phyloP scores from a whole-genome alignment of 768 basidiomycete genomes.

The Daedalea quercina region DNA sequence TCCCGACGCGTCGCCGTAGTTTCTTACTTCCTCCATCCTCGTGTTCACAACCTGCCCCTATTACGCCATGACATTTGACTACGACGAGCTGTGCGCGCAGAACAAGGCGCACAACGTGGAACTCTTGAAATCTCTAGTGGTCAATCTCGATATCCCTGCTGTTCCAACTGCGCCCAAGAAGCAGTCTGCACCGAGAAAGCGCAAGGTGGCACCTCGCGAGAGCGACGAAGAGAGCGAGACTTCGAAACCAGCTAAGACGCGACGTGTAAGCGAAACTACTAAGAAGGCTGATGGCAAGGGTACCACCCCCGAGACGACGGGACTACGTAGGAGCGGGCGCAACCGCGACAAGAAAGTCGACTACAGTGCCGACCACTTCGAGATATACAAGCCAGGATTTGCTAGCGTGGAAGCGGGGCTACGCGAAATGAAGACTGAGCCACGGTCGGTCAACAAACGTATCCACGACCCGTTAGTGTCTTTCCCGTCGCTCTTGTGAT shows the following conservation, averaged over 20 bases:
- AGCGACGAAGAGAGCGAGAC: conserved; percentile 15
- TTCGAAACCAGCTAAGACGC: conserved; percentile 9
- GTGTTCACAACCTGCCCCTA: no score
- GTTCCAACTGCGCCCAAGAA: conserved; percentile 33
- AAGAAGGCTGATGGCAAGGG: conserved; percentile 6
- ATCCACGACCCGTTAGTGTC: conserved; percentile 45
- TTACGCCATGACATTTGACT: conserved; percentile 11
- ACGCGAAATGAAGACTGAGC: conserved; percentile 18
- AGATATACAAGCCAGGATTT: conserved; percentile 7
- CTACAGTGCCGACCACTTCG: conserved; percentile 33
- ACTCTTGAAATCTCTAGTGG: conserved; percentile 35
- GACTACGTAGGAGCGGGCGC: conserved; percentile 60
- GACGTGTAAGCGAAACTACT: conserved; percentile 6
- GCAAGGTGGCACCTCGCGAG: conserved; percentile 24
- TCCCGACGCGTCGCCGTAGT: no score
- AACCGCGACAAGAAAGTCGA: conserved; percentile 49
- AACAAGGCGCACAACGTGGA: conserved; percentile 39
- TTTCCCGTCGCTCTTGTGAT: neutral
- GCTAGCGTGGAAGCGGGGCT: conserved; percentile 13
- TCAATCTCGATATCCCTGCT: conserved; percentile 30
- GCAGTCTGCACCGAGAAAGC: conserved; percentile 28
- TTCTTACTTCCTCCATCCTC: no score
- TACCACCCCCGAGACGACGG: conserved; percentile 5
- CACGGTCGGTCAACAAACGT: conserved; percentile 23
- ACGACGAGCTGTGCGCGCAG: conserved; percentile 26